A percentile compares a stretch with the other conserved stretches of the same genome.
These are phyloP conservation scores for Phytophthora foliorum DNA, from an alignment of 352 stramenopile genomes.

Conservation along the genomic window DNA sequence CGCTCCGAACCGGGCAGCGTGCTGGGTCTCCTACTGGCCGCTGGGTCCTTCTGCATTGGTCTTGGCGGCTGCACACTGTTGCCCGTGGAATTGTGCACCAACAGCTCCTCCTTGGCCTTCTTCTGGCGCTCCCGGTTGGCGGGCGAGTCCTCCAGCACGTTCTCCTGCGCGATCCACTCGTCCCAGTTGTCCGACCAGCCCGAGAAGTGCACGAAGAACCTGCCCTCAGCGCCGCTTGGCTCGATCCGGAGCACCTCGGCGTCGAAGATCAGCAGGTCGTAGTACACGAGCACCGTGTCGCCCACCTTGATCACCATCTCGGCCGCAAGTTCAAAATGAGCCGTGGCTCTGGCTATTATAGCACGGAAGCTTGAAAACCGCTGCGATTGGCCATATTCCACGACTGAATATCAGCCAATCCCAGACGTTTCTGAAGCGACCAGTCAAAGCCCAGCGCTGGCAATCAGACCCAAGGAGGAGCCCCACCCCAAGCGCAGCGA, in stretches of 20 bases:
- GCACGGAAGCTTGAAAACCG: background rate
- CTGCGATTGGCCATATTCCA: conserved; percentile 17
- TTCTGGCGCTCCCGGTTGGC: conserved; percentile 36
- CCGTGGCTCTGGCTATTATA: conserved; percentile 7
- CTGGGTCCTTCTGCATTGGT: conserved; percentile 23
- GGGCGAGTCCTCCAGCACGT: conserved; percentile 37
- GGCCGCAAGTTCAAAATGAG: conserved; percentile 17
- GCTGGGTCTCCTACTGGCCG: conserved; percentile 23
- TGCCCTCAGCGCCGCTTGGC: background rate
- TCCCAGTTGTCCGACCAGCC: conserved; percentile 40
- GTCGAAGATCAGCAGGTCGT: conserved; percentile 46
- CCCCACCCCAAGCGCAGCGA: background rate
- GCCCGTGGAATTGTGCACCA: conserved; percentile 15
- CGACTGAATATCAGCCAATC: conserved; percentile 15
- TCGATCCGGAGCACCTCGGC: conserved; percentile 32
- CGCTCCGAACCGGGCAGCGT: conserved; percentile 29
- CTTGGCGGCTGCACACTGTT: background rate
- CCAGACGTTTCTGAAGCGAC: conserved; percentile 21
- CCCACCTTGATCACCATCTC: conserved; percentile 34
- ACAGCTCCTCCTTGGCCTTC: conserved; percentile 39
- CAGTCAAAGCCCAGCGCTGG: conserved; percentile 27
- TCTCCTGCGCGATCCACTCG: conserved; percentile 34
- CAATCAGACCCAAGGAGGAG: conserved; percentile 12
- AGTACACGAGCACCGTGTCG: conserved; percentile 46
- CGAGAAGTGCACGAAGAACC: conserved; percentile 38